Conservation (phyloP, 805 yeast species). For the Wickerhamia fluorescens region DNA sequence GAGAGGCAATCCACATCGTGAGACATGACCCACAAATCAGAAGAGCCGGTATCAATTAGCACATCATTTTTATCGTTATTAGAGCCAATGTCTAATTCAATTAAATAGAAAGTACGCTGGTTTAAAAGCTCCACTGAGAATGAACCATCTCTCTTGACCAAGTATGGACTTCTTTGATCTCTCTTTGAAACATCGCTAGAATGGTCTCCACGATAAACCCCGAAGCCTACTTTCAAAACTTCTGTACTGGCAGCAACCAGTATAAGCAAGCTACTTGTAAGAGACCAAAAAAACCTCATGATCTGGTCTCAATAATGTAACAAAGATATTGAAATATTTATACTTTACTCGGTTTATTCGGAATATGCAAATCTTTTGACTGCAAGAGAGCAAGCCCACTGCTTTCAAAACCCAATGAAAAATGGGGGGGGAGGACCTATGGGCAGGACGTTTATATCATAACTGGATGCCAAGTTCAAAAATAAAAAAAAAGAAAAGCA, state of each 20-base stretch:
- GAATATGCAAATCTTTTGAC: too few relatives aligned
- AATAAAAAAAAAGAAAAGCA: too few relatives aligned
- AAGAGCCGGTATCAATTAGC: conserved; percentile 36
- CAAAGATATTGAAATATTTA: too few relatives aligned
- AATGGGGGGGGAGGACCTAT: too few relatives aligned
- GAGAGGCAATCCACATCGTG: conserved; percentile 18
- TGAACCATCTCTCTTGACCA: conserved; percentile 13
- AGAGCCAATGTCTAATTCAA: conserved; percentile 24
- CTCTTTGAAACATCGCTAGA: conserved; percentile 4
- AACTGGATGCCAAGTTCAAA: too few relatives aligned
- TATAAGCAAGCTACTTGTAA: too few relatives aligned
- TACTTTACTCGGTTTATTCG: too few relatives aligned
- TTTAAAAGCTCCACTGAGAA: conserved; percentile 15
- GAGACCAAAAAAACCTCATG: too few relatives aligned
- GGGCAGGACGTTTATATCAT: too few relatives aligned
- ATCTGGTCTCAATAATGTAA: too few relatives aligned
- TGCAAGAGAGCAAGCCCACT: too few relatives aligned
- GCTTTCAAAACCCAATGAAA: too few relatives aligned
- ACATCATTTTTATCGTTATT: conserved; percentile 20
- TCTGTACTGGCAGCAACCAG: conserved; percentile 4
- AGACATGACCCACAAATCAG: conserved; percentile 37
- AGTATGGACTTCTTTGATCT: conserved; percentile 6
- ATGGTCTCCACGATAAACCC: conserved; percentile 12
- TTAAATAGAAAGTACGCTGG: conserved; percentile 23
- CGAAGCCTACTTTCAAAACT: conserved; percentile 11